Conservation (phyloP, 495 filamentous ascomycete genomes). For the Copromyces sp. region DNA sequence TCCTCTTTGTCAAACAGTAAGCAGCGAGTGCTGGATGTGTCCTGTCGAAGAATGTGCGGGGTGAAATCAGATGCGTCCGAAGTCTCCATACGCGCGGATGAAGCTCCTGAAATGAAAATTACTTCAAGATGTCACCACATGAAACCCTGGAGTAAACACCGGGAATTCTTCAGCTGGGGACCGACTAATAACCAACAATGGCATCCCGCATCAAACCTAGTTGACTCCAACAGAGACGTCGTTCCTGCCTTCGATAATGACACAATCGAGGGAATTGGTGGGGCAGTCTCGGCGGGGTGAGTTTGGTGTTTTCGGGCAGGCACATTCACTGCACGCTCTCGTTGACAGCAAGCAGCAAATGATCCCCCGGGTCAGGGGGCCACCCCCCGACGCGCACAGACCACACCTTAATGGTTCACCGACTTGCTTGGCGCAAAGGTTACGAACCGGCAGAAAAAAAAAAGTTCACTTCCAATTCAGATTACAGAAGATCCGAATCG, state of each 20-base stretch:
- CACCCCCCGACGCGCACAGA: constrained; percentile 8
- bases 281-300: background rate
- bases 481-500: constrained; percentile 2
- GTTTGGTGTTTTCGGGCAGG: background rate
- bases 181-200: background rate
- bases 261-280: background rate
- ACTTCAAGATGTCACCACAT: background rate
- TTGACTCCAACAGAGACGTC: background rate
- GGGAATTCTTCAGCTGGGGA: background rate
- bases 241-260: background rate
- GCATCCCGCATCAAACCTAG: background rate
- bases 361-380: background rate
- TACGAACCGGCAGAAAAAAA: constrained; percentile 25
- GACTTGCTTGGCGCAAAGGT: constrained; percentile 11
- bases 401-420: constrained; percentile 21
- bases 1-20: background rate
- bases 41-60: background rate
- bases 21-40: background rate
- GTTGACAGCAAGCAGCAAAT: background rate
- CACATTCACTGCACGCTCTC: background rate
- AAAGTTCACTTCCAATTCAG: constrained; percentile 16
- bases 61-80: background rate
- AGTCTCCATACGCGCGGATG: no score
- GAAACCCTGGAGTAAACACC: background rate
- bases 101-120: background rate